Evolutionary conservation across 441 rosid genomes (phyloP), one percentile per base, ranked within the genome.

Genomic region (Gossypium schwendimanii): DNA sequence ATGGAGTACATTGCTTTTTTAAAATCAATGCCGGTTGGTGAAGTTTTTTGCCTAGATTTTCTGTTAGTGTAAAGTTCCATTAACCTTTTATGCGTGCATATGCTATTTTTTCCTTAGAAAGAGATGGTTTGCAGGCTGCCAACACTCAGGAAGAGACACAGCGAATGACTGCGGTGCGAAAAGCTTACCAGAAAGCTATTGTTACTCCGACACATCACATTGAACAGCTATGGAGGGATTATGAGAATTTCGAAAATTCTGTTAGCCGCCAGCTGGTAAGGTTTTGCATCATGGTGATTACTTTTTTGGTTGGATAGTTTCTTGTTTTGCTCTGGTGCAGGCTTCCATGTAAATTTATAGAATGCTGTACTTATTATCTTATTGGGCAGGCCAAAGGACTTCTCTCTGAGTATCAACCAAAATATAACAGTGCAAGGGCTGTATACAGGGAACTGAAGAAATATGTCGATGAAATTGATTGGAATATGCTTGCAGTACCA

Each of bases 221-320:
- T 77, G 99, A 94, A 66, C 99, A 94, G 81, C 91, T 94, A 18
- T 94, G 99, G 99, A 92, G 81, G 83, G 99, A 92, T 61, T 94
- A 92, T 78, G 99, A 92, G 81, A 83, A 80, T 86, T 94, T 94
- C 52, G 99, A 94, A 77, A 94, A 92, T 80, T 86, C 97, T 71
- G 98, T 91, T 64, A 94, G 86, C 85, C 91, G 97, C 61, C 99
- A 92, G 75, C 81, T 92, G 97, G 97, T 92, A 90, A 82, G 23
- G 18, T 23, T 77, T 49, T 28, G 63, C 62, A 21, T 71, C 66
- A 63, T 72, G 76, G 77, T 73, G 73, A 71, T 73, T 44, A 15
- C 39, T 21, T 67, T 61, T 54, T 72, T 62, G 33, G 62, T 69
- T 65, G 39, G 58, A 21, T 54, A 68, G 64, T 39, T 62, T 60